Evolutionary conservation across 495 filamentous ascomycete species (phyloP).

Genomic region (Neurospora africana): DNA sequence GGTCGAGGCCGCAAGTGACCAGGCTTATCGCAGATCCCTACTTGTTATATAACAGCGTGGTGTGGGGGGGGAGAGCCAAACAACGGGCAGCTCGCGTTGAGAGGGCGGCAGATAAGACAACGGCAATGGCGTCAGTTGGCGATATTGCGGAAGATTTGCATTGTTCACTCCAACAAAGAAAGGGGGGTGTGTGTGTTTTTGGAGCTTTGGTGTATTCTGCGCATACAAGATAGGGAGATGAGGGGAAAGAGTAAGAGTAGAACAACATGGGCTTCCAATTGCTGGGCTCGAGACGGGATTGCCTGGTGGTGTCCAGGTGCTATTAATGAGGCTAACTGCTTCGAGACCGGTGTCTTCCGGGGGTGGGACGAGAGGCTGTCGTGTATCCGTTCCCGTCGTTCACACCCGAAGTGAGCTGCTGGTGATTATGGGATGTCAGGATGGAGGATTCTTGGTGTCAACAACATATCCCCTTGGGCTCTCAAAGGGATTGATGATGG

Average conservation of each 20-base stretch:
- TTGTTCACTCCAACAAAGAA: not conserved
- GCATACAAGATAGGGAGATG: not conserved
- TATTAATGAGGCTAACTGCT: not conserved
- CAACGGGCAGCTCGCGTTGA: not conserved
- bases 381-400: not conserved
- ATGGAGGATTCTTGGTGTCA: not conserved
- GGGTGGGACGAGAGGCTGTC: not conserved
- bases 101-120: constrained; percentile 11
- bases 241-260: not conserved
- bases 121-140: constrained; percentile 12
- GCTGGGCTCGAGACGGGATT: not conserved
- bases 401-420: not conserved
- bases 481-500: not conserved
- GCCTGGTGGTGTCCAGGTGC: not conserved
- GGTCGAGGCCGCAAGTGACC: constrained; percentile 11
- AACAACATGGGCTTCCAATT: not conserved
- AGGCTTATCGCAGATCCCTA: constrained; percentile 35
- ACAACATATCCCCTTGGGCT: not conserved
- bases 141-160: not conserved
- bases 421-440: not conserved
- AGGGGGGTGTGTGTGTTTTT: not conserved
- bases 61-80: not conserved
- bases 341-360: not conserved
- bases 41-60: constrained; percentile 23
- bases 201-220: not conserved